Base-by-base conservation (phyloP, 768 basidiomycete species). In the Lactifluus subvellereus region DNA sequence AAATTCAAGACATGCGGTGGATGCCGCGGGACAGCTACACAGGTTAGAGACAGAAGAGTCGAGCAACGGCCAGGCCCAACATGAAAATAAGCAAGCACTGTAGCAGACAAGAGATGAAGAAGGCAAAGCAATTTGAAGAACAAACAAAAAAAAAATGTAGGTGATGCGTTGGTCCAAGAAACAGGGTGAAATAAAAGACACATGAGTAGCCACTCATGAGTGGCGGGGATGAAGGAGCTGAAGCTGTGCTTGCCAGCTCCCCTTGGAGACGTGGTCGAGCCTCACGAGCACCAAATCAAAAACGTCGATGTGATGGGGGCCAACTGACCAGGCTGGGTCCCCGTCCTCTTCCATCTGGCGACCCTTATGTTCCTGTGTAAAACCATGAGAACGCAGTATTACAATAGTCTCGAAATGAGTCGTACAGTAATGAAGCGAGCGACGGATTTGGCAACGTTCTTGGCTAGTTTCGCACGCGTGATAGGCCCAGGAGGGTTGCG, bases 231-330 rank as follows among this genome's bases (percentile, higher is more conserved):
- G 48, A 3, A 56, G 18, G 54, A 90, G 77, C 70, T 87, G 80
- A 50, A 91, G 74, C 60, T 91, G 88, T 22, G 88, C 87, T 63
- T 91, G 89, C 89, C 89, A 91, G 60, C 84, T 86, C 11, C 89
- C 89, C 74, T 88, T 83, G 13, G 88, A 89, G 56, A 91, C 88
- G 66, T 91, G 89, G 73, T 91, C 88, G 58, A 91, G 82, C 67
- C 87, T 87, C 67, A 91, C 86, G 50, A 91, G 81, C 54, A 86
- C 75, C 54, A 91, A 77, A 70, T 91, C 83, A 33, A 87, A 86
- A 4, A 87, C 74, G 42, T 72, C 80, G 73, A 91, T 85, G 63
- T 80, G 75, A 45, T 74, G 70, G 16, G 52, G 57, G 16, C 86
- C 87, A n/a, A 91, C 80, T 66, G 75, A 78, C 88, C 87, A 91